Evolutionary conservation across 2,329 filamentous ascomycete species (phyloP).

Genomic region (Beauveria sp.): DNA sequence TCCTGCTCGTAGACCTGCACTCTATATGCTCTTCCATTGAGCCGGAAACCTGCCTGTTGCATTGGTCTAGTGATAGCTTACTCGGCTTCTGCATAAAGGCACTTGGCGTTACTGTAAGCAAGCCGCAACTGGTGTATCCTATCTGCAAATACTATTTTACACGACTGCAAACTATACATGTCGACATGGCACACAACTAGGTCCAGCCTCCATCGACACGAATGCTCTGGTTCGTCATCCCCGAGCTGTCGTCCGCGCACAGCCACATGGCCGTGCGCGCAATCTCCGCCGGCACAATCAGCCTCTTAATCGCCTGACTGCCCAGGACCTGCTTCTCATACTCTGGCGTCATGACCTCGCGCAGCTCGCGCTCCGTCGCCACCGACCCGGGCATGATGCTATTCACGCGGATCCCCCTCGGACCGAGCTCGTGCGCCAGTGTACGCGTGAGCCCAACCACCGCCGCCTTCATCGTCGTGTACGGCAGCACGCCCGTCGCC

Average conservation of each 20-base stretch:
- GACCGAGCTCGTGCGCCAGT: conserved; percentile 49
- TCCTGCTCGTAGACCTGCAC: too few relatives aligned
- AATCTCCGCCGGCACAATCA: conserved; percentile 35
- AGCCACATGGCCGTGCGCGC: conserved; percentile 39
- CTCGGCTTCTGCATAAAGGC: too few relatives aligned
- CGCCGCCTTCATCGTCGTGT: conserved; percentile 52
- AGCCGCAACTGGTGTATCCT: too few relatives aligned
- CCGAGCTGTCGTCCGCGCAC: conserved; percentile 38
- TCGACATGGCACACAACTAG: conserved; percentile 29
- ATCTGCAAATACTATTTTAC: too few relatives aligned
- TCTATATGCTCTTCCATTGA: too few relatives aligned
- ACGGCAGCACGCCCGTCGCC: conserved; percentile 49
- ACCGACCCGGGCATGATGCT: conserved; percentile 43
- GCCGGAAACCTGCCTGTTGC: too few relatives aligned
- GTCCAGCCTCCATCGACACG: conserved; percentile 27
- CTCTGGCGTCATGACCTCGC: conserved; percentile 36
- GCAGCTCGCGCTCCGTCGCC: conserved; percentile 36
- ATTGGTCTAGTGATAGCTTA: too few relatives aligned
- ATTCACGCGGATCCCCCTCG: conserved; percentile 42
- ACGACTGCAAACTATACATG: too few relatives aligned
- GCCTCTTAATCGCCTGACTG: conserved; percentile 34
- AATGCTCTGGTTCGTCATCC: conserved; percentile 35
- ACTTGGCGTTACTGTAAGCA: too few relatives aligned
- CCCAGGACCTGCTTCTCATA: conserved; percentile 30
- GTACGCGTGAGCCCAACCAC: conserved; percentile 52